Base-by-base conservation (phyloP, 1,284 basidiomycete genomes). In the Volvariella surrecta region DNA sequence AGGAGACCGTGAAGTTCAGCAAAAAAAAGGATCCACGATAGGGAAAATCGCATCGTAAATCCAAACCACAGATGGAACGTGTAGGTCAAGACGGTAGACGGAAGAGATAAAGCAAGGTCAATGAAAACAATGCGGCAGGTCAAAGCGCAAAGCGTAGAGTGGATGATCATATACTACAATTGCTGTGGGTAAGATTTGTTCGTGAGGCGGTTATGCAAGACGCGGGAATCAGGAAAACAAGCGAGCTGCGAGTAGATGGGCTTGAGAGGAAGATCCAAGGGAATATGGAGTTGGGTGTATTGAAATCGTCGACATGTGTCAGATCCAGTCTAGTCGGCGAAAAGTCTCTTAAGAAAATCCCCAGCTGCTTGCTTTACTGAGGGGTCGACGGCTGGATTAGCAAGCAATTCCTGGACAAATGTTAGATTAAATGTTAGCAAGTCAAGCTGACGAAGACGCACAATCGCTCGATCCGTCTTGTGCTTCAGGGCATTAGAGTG, bases 311-410 rank as follows among this genome's bases (percentile, higher is more conserved):
- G 4, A 48, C 44, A 32, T 42, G 48, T 46, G 48, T 44, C 43
- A 35, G 35, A 48, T 20, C 48, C 45, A 41, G 42, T 28, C 24
- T 28, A 28, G 24, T 28, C 34, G 32, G 50, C 51, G 44, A 73
- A 78, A n/a, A 80, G 57, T 53, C 71, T 73, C 62, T 80, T 81
- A 48, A 84, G 58, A 58, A 80, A 86, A 41, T 85, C 80, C 42
- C 74, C 70, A 4, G 82, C 82, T 3, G 75, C 76, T 51, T 75
- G 73, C 55, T 75, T 79, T 42, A 84, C 67, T 13, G 70, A 66
- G 17, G 68, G 65, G 48, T 80, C 76, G 10, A 77, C 66, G 32
- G 58, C 62, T 7, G 70, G 65, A 49, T 74, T 79, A n/a, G 66
- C 60, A 46, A 83, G 58, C 11, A 83, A 49, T 39, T 78, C 76